These are phyloP conservation scores for Penicillium sp. DNA, from an alignment of 2,329 filamentous ascomycete genomes.

Conservation along the genomic window DNA sequence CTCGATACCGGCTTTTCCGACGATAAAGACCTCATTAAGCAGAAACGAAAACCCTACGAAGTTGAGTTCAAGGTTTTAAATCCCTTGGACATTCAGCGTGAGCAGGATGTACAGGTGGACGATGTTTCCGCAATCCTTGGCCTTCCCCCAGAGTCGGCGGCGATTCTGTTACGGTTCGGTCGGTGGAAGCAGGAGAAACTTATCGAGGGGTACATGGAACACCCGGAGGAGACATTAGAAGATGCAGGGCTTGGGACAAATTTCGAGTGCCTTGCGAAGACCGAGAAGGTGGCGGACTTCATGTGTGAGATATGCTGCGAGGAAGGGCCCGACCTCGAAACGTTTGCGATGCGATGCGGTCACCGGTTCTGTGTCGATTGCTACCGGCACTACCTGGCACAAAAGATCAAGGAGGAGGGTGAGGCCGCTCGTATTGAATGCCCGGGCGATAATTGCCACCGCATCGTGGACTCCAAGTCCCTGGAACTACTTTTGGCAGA, in stretches of 20 bases:
- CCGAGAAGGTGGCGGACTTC: constrained; percentile 73
- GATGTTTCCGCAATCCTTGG: constrained; percentile 91
- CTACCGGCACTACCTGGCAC: constrained; percentile 83
- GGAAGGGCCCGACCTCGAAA: constrained; percentile 71
- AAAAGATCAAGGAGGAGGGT: constrained; percentile 93
- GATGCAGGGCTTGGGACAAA: constrained; percentile 74
- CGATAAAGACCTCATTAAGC: constrained; percentile 69
- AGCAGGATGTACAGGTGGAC: constrained; percentile 81
- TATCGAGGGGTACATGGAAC: constrained; percentile 96
- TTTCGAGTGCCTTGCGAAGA: constrained; percentile 60
- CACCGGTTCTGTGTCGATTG: constrained; percentile 92
- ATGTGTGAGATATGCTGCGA: constrained; percentile 95
- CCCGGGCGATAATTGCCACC: constrained; percentile 79
- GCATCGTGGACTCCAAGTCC: constrained; percentile 87
- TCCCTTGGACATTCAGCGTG: constrained; percentile 75
- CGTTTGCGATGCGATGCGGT: constrained; percentile 91
- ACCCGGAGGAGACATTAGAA: constrained; percentile 73
- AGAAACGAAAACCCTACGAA: constrained; percentile 73
- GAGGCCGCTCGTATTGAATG: constrained; percentile 95
- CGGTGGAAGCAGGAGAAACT: constrained; percentile 96
- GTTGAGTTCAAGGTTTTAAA: constrained; percentile 79
- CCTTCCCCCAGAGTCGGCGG: constrained; percentile 82
- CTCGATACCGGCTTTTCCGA: constrained; percentile 63
- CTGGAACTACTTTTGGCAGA: constrained; percentile 69
- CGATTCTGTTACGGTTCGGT: constrained; percentile 83